Percentiles rank a stretch among this genome's conserved stretches.
phyloP scores from a whole-genome alignment of 1,284 basidiomycete species.

The Malassezia equina region DNA sequence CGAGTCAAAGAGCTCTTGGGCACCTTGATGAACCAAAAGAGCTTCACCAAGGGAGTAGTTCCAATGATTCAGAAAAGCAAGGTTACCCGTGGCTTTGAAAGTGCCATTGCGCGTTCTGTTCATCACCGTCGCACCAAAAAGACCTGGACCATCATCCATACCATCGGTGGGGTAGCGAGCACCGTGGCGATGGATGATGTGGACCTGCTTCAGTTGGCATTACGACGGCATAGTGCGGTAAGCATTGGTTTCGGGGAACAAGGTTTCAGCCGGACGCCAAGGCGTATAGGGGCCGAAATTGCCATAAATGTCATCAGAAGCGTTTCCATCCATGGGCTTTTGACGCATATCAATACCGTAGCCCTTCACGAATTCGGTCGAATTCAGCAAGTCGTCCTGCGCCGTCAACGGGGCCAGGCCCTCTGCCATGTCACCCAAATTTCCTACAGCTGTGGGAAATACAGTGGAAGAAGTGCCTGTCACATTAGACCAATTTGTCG shows the following conservation, averaged over 20 bases:
- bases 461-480: constrained; percentile 17
- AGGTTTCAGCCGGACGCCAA: constrained; percentile 9
- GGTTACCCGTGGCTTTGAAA: constrained; percentile 53
- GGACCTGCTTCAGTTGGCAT: constrained; percentile 36
- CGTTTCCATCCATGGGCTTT: constrained; percentile 18
- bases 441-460: constrained; percentile 42
- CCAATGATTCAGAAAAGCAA: constrained; percentile 66
- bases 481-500: constrained; percentile 8
- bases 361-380: constrained; percentile 1
- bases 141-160: not conserved
- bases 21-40: constrained; percentile 66
- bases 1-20: constrained; percentile 57
- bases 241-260: constrained; percentile 14
- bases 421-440: constrained; percentile 21
- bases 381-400: constrained; percentile 23
- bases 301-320: constrained; percentile 27
- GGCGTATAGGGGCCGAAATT: constrained; percentile 21
- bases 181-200: constrained; percentile 43
- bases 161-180: constrained; percentile 35
- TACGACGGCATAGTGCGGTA: constrained; percentile 5
- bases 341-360: constrained; percentile 25
- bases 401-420: constrained; percentile 34
- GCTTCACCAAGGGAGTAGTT: constrained; percentile 56
- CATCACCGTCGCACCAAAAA: not conserved
- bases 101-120: constrained; percentile 3